Percentiles rank a stretch among this genome's conserved stretches.
These are phyloP conservation scores for Infundibulicybe gibba DNA, from an alignment of 768 basidiomycete species.

Conservation along the genomic window DNA sequence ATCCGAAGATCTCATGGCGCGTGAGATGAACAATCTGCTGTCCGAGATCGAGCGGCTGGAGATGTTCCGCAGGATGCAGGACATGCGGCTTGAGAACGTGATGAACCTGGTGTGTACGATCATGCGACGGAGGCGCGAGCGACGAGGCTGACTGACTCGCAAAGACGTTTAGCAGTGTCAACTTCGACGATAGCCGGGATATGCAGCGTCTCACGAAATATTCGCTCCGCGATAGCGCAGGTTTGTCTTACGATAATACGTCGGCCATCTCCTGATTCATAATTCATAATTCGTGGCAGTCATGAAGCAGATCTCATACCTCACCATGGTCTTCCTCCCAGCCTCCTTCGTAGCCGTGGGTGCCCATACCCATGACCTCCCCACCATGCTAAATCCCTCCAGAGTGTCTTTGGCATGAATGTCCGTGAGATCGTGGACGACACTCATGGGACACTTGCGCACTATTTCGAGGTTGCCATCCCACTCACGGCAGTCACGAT, in stretches of 20 bases:
- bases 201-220: conserved; percentile 49
- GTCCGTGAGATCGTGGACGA: conserved; percentile 26
- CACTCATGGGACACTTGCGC: conserved; percentile 25
- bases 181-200: conserved; percentile 47
- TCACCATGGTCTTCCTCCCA: conserved; percentile 48
- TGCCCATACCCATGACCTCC: background rate
- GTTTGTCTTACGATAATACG: conserved; percentile 5
- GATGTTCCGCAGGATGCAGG: conserved; percentile 27
- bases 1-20: conserved; percentile 14
- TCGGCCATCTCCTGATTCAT: background rate
- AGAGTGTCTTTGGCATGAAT: conserved; percentile 39
- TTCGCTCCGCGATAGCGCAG: conserved; percentile 38
- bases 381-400: background rate
- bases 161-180: conserved; percentile 56
- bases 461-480: conserved; percentile 35
- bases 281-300: conserved; percentile 8
- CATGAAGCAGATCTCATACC: conserved; percentile 40
- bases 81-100: conserved; percentile 35
- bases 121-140: no score
- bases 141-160: background rate
- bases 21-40: conserved; percentile 35
- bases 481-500: conserved; percentile 36
- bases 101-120: conserved; percentile 36
- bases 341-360: conserved; percentile 31
- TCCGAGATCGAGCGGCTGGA: conserved; percentile 42